Conservation (phyloP, 768 basidiomycete genomes). For the Podaxis sp. region DNA sequence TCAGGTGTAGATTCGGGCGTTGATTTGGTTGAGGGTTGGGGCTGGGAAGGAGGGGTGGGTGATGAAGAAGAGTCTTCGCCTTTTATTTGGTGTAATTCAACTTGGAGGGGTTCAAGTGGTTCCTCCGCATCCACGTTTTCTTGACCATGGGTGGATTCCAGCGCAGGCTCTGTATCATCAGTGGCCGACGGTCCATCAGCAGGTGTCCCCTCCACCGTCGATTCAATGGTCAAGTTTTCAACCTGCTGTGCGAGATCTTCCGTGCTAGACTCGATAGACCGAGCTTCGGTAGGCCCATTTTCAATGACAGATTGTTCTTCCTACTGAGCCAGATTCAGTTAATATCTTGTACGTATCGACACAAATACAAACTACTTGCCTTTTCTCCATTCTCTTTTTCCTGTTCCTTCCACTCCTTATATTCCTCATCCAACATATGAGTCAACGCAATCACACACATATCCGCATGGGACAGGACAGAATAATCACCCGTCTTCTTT, state of each 20-base stretch:
- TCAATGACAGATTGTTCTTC: conserved; percentile 7
- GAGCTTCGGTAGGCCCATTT: not conserved
- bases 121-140: conserved; percentile 20
- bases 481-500: conserved; percentile 95
- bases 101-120: conserved; percentile 17
- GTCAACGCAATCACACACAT: conserved; percentile 89
- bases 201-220: not conserved
- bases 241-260: conserved; percentile 5
- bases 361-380: conserved; percentile 21
- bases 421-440: conserved; percentile 67
- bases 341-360: not conserved
- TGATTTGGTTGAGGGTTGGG: not conserved
- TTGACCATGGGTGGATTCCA: conserved; percentile 9
- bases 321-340: conserved; percentile 33
- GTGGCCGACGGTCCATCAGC: not conserved
- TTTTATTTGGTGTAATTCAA: conserved; percentile 16
- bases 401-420: conserved; percentile 36
- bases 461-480: conserved; percentile 90
- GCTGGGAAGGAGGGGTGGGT: not conserved
- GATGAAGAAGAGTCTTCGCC: conserved; percentile 2
- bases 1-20: conserved; percentile 14
- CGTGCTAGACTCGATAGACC: not conserved
- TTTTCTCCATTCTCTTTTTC: conserved; percentile 22
- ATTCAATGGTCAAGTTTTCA: conserved; percentile 5
- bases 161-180: conserved; percentile 7